These are phyloP conservation scores for Diaporthe vexans DNA, from an alignment of 2,329 filamentous ascomycete genomes.

Conservation along the genomic window DNA sequence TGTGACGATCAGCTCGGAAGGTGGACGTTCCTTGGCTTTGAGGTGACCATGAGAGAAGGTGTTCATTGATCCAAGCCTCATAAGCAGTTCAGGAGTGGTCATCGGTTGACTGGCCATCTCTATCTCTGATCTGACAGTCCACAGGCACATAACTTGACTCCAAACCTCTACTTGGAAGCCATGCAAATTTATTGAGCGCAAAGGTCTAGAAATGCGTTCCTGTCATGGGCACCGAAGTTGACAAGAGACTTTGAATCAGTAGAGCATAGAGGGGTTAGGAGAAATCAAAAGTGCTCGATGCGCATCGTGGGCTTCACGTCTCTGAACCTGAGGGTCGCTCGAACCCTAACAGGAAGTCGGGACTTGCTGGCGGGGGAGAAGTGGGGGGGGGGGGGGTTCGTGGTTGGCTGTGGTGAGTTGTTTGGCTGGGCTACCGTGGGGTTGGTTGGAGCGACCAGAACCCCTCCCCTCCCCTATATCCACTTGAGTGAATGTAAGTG, in stretches of 20 bases:
- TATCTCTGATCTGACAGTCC: not conserved
- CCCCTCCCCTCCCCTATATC: not conserved
- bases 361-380: not conserved
- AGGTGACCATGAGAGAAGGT: not conserved
- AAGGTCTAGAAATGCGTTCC: not conserved
- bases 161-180: not conserved
- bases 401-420: too few relatives aligned
- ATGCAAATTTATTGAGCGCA: not conserved
- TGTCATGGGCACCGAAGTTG: not conserved
- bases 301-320: too few relatives aligned
- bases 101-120: not conserved
- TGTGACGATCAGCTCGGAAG: slow-evolving; percentile 26
- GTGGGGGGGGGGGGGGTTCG: not conserved
- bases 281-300: not conserved
- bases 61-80: not conserved
- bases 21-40: not conserved
- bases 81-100: not conserved
- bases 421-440: too few relatives aligned
- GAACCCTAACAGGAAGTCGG: not conserved
- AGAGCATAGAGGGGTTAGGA: not conserved
- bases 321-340: not conserved
- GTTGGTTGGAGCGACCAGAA: not conserved
- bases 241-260: too few relatives aligned
- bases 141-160: not conserved
- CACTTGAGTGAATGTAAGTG: not conserved